Conservation (phyloP, 768 basidiomycete species). For the Hericium rajendrae region DNA sequence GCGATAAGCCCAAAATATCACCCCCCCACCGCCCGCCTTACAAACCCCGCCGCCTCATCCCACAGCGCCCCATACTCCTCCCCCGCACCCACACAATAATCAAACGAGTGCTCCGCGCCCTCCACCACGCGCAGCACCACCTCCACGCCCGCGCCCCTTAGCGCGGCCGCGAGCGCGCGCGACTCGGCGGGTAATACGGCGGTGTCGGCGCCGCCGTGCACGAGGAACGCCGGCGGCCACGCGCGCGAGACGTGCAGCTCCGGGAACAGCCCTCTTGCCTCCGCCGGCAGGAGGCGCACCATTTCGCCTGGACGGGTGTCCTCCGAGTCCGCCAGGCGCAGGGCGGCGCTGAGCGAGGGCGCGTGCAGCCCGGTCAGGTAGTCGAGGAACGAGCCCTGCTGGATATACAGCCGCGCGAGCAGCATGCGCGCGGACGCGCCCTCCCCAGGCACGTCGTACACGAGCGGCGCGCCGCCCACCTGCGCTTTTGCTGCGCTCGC, state of each 20-base stretch:
- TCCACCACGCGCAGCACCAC: conserved; percentile 29
- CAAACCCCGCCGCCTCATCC: conserved; percentile 25
- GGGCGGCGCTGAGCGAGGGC: conserved; percentile 42
- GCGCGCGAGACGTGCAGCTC: conserved; percentile 27
- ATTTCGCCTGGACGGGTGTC: too few relatives aligned
- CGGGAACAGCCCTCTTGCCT: conserved; percentile 34
- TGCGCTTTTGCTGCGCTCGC: conserved; percentile 19
- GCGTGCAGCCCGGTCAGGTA: conserved; percentile 39
- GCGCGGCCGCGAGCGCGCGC: conserved; percentile 22
- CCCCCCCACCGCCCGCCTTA: background rate
- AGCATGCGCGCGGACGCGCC: conserved; percentile 53
- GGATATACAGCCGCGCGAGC: conserved; percentile 46
- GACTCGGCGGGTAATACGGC: conserved; percentile 37
- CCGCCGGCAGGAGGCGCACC: conserved; percentile 17
- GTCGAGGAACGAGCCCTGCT: conserved; percentile 48
- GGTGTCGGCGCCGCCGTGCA: conserved; percentile 41
- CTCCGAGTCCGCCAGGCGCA: conserved; percentile 16
- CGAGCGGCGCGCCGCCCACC: conserved; percentile 34
- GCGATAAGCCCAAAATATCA: too few relatives aligned
- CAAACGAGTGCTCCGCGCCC: conserved; percentile 47
- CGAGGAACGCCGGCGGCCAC: conserved; percentile 38
- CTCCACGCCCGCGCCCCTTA: conserved; percentile 27
- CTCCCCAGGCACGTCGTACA: conserved; percentile 29
- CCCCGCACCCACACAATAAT: conserved; percentile 37
- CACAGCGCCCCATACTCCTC: conserved; percentile 22